Conservation (phyloP, 2,329 filamentous ascomycete genomes). For the Massarina eburnea region DNA sequence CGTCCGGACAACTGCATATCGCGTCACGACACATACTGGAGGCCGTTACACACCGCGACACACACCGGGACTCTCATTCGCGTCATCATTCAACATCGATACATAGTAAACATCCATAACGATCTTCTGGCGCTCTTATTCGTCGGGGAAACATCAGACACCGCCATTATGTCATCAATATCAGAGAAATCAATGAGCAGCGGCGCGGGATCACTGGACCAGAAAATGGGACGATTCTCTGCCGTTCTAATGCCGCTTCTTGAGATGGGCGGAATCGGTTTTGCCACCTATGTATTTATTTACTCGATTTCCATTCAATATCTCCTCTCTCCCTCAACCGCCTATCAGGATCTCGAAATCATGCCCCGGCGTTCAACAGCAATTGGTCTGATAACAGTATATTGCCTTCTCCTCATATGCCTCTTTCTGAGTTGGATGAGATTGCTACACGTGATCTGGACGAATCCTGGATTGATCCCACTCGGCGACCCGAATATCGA, state of each 20-base stretch:
- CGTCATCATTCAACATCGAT: no score
- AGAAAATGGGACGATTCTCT: constrained; percentile 56
- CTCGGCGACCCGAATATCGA: constrained; percentile 49
- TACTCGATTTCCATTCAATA: constrained; percentile 66
- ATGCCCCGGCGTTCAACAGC: constrained; percentile 58
- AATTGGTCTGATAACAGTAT: constrained; percentile 70
- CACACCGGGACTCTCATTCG: no score
- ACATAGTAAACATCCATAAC: no score
- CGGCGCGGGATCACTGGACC: constrained; percentile 21
- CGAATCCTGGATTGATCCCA: constrained; percentile 73
- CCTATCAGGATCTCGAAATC: constrained; percentile 27
- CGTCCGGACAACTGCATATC: no score
- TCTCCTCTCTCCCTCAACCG: constrained; percentile 57
- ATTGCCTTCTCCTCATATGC: constrained; percentile 70
- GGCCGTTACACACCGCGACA: no score
- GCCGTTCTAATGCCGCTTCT: constrained; percentile 70
- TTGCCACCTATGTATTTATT: constrained; percentile 71
- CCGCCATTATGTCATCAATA: constrained; percentile 13
- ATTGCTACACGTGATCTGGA: constrained; percentile 66
- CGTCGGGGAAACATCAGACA: no score
- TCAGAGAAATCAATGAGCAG: constrained; percentile 22
- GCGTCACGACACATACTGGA: no score
- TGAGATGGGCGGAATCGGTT: constrained; percentile 66
- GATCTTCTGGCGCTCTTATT: no score
- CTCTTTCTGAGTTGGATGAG: constrained; percentile 70